A percentile compares a stretch with the other conserved stretches of the same genome.
phyloP scores from a whole-genome alignment of 2,329 filamentous ascomycete species.

The Diaporthe australafricana region DNA sequence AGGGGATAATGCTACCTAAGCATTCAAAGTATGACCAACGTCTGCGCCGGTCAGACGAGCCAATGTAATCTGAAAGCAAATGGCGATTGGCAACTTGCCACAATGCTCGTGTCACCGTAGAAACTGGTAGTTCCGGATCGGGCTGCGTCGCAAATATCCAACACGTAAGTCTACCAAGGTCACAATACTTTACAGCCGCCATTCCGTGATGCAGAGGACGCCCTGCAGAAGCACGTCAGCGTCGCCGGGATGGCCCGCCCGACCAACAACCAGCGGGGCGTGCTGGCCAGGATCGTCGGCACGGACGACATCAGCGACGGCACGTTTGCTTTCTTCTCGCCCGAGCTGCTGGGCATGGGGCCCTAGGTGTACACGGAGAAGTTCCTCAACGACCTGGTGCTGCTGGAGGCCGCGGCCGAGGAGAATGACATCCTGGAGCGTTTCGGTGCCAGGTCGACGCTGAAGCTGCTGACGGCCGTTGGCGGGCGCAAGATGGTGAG shows the following conservation, averaged over 20 bases:
- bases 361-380: conserved; percentile 24
- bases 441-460: conserved; percentile 6
- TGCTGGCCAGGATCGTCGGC: conserved; percentile 28
- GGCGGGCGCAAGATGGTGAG: conserved; percentile 22
- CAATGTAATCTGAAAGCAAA: too few species aligned
- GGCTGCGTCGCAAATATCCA: neutral
- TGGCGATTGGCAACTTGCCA: too few species aligned
- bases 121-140: too few species aligned
- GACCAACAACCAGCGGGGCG: conserved; percentile 3
- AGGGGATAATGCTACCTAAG: too few species aligned
- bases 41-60: too few species aligned
- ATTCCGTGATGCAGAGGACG: conserved; percentile 34
- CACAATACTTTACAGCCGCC: too few species aligned
- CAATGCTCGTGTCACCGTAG: too few species aligned
- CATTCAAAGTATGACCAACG: too few species aligned
- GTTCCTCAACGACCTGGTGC: conserved; percentile 24
- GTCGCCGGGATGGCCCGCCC: conserved; percentile 19
- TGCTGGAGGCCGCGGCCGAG: conserved; percentile 27
- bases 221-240: conserved; percentile 15
- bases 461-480: conserved; percentile 11
- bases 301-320: conserved; percentile 12
- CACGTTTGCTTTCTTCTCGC: conserved; percentile 23
- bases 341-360: conserved; percentile 25
- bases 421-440: conserved; percentile 16
- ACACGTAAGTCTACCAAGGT: too few species aligned